Base-by-base conservation (phyloP, 768 basidiomycete species). In the Tulasnella sp. region DNA sequence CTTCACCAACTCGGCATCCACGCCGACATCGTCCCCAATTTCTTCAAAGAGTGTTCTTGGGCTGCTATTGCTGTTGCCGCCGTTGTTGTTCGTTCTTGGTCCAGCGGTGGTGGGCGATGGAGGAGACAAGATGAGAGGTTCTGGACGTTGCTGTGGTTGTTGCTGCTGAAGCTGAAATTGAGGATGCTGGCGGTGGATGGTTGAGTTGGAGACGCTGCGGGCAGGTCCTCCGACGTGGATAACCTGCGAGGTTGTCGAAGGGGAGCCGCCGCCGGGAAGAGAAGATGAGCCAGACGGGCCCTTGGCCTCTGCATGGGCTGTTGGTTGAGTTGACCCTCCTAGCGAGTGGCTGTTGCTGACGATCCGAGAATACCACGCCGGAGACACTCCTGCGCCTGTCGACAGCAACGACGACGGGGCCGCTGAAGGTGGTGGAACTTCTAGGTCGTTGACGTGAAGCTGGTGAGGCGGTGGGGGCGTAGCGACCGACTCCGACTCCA, bases 1-100 rank as follows among this genome's bases (percentile, higher is more conserved):
- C 82, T 92, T 89, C 71, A 93, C 89, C 38, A 93, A 83, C 62
- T 90, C 88, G 42, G 92, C 86, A 77, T 92, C 91, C 31, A 93
- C 87, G n/a, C 92, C 92, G 80, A 93, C 93, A 84, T 93, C 93
- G 81, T 87, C 88, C 34, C 93, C 92, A n/a, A 94, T 87, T 34
- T 88, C 88, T 71, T 87, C 87, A 36, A 84, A 90, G 77, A 83
- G 87, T 78, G 75, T 81, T 82, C 58, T 75, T 36, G 62, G 62
- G 8, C 58, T 62, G 58, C 7, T 34, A 12, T 36, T 27, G 27
- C 14, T 36, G 62, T 68, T 27, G 14, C 3, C 31, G 56, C 12
- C 56, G n/a, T 5, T 58, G 14, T 62, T 62, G 31, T 27, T 27
- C 5, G 27, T 27, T 10, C 31, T 68, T 68, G 62, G 31, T 31